Evolutionary conservation across 176 grass and related monocot species (phyloP).

Genomic region (Calamus simplicifolius): DNA sequence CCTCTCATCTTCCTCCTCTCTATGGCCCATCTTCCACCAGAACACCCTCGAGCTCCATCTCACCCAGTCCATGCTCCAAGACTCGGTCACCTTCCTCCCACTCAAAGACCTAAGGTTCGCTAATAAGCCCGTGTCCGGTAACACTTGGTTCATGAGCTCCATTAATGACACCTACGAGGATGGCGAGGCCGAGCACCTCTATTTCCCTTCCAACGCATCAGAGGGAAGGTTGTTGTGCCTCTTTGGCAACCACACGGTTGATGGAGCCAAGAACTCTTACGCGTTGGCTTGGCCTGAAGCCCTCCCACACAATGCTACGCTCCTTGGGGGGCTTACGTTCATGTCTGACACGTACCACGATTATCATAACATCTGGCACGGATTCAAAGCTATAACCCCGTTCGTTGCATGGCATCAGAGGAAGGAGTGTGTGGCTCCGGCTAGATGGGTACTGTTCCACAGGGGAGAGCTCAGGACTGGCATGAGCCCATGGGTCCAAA

Average conservation of each 20-base stretch:
- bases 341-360: slow-evolving; percentile 63
- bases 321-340: slow-evolving; percentile 37
- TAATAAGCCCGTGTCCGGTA: background rate
- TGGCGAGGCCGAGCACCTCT: slow-evolving; percentile 33
- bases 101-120: slow-evolving; percentile 39
- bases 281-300: slow-evolving; percentile 47
- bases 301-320: slow-evolving; percentile 27
- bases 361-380: slow-evolving; percentile 61
- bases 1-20: too few species aligned
- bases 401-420: slow-evolving; percentile 41
- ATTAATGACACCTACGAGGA: slow-evolving; percentile 43
- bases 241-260: slow-evolving; percentile 7
- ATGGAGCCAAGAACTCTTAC: slow-evolving; percentile 52
- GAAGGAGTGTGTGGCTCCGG: slow-evolving; percentile 22
- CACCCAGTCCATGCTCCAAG: slow-evolving; percentile 20
- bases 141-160: slow-evolving; percentile 64
- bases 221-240: slow-evolving; percentile 53
- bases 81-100: slow-evolving; percentile 41
- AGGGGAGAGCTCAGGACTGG: slow-evolving; percentile 31
- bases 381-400: slow-evolving; percentile 37
- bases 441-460: slow-evolving; percentile 52
- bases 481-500: slow-evolving; percentile 40
- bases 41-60: background rate
- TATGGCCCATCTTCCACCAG: too few species aligned
- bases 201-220: slow-evolving; percentile 48